Conservation (phyloP, 441 rosid species). For the Mallotus japonicus region DNA sequence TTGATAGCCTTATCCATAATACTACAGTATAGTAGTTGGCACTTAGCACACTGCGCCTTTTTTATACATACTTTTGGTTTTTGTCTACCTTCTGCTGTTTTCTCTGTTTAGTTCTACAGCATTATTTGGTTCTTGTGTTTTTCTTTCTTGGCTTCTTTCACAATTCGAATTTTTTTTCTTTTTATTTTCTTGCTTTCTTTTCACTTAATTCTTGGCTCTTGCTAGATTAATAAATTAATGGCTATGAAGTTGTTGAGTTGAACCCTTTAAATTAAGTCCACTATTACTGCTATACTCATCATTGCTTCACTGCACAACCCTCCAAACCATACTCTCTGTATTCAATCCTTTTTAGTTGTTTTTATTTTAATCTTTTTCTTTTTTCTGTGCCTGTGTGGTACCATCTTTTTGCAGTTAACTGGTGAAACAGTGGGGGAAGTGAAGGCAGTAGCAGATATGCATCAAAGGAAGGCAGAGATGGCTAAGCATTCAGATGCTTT, state of each 20-base stretch:
- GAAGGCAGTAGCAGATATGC: slow-evolving; percentile 99
- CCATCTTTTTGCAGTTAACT: slow-evolving; percentile 66
- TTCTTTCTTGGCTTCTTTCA: slow-evolving; percentile 31
- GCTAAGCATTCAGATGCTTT: slow-evolving; percentile 99
- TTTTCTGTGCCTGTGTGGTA: slow-evolving; percentile 22
- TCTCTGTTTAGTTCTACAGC: slow-evolving; percentile 4
- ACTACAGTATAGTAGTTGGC: slow-evolving; percentile 9
- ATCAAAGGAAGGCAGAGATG: slow-evolving; percentile 99
- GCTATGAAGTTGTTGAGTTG: slow-evolving; percentile 40
- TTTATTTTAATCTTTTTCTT: not conserved
- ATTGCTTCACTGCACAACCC: slow-evolving; percentile 66
- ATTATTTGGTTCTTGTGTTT: slow-evolving; percentile 22
- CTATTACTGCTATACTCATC: slow-evolving; percentile 53
- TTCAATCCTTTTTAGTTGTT: slow-evolving; percentile 4
- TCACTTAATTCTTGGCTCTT: not conserved
- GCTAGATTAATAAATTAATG: slow-evolving; percentile 29
- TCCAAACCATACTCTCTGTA: slow-evolving; percentile 37
- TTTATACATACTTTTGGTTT: slow-evolving; percentile 8
- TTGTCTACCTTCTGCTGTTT: slow-evolving; percentile 14
- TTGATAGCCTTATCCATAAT: slow-evolving; percentile 31
- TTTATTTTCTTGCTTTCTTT: not conserved
- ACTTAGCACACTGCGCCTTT: slow-evolving; percentile 17
- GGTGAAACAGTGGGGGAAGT: slow-evolving; percentile 99
- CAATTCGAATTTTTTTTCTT: slow-evolving; percentile 14
- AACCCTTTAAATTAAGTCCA: slow-evolving; percentile 38